A percentile compares a stretch with the other conserved stretches of the same genome.
Evolutionary conservation across 2,329 filamentous ascomycete species (phyloP).

Genomic region (Diaporthe destruens): DNA sequence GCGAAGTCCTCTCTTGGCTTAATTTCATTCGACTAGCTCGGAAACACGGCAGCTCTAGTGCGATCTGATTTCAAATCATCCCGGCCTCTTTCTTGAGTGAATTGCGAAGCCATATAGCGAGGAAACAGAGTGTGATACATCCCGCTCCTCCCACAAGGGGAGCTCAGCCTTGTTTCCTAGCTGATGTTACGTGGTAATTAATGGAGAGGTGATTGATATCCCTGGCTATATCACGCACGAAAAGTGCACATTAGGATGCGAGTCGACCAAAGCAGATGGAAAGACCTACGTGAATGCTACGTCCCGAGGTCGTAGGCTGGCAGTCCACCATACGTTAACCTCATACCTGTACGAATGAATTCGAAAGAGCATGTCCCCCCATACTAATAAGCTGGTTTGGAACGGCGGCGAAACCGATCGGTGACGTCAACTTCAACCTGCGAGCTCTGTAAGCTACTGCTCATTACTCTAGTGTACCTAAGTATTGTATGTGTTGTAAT

Average conservation of each 20-base stretch:
- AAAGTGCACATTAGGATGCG: neutral
- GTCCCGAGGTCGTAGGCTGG: no score
- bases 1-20: neutral
- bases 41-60: neutral
- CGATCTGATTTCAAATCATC: neutral
- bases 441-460: neutral
- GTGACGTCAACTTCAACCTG: no score
- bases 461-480: no score
- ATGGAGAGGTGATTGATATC: neutral
- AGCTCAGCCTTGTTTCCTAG: neutral
- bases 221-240: neutral
- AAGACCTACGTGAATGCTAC: neutral
- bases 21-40: neutral
- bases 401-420: neutral
- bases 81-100: neutral
- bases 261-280: neutral
- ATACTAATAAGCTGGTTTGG: neutral
- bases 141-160: neutral
- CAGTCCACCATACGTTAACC: no score
- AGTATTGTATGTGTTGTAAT: neutral
- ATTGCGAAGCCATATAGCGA: neutral
- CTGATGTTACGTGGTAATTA: neutral
- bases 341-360: no score
- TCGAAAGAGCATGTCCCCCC: no score
- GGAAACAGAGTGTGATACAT: neutral